Percentiles rank a stretch among this genome's conserved stretches.
phyloP scores from a whole-genome alignment of 148 eudicot genomes.

The Chenopodium formosanum region DNA sequence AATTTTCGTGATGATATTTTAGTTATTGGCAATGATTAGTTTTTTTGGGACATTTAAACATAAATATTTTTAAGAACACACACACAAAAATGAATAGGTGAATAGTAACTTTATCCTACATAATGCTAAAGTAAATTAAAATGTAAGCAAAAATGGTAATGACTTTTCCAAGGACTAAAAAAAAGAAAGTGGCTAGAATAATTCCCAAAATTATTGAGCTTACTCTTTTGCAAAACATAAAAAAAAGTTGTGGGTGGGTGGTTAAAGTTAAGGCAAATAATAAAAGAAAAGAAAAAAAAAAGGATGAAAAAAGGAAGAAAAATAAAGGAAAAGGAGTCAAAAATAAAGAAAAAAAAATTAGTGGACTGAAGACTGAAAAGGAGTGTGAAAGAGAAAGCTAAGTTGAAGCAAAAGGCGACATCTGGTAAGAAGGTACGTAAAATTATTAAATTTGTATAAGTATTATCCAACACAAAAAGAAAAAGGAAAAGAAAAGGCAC shows the following conservation, averaged over 20 bases:
- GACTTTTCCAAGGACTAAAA: neutral
- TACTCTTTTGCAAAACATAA: neutral
- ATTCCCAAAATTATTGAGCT: slow-evolving; percentile 11
- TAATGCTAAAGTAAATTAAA: neutral
- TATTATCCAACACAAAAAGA: slow-evolving; percentile 9
- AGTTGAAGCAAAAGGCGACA: slow-evolving; percentile 17
- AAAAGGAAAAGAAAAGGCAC: slow-evolving; percentile 7
- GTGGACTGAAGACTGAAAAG: slow-evolving; percentile 18
- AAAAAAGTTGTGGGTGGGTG: slow-evolving; percentile 17
- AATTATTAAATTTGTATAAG: slow-evolving; percentile 9
- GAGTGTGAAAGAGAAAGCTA: slow-evolving; percentile 25
- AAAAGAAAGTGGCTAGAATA: neutral
- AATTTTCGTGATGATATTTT: no score
- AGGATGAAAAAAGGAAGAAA: neutral
- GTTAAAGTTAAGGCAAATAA: neutral
- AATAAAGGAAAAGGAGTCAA: neutral
- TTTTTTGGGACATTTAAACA: no score
- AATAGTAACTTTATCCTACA: neutral
- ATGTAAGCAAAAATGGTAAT: neutral
- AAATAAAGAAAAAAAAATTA: neutral
- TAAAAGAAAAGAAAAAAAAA: neutral
- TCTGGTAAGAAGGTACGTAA: slow-evolving; percentile 19
- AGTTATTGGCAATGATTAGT: no score
- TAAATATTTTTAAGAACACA: no score
- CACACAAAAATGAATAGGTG: no score